Evolutionary conservation across 768 basidiomycete genomes (phyloP).

Genomic region (Boletus tomentosulus): DNA sequence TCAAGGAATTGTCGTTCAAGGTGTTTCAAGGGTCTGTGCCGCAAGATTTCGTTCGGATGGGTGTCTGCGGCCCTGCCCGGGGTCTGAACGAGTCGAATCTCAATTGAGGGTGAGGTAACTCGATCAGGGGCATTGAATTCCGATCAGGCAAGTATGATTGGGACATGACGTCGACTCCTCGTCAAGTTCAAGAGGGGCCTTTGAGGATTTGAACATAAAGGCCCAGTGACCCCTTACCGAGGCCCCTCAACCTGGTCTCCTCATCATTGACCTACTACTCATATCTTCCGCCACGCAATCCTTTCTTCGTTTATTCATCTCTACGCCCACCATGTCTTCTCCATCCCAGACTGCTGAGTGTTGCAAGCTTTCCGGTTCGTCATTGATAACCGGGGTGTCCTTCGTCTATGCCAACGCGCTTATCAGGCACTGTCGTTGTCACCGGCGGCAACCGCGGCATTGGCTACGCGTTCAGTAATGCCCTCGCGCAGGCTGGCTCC

Average conservation of each 20-base stretch:
- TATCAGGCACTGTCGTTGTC: conserved; percentile 48
- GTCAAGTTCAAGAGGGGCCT: conserved; percentile 13
- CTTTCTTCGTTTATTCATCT: not conserved
- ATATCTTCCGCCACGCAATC: not conserved
- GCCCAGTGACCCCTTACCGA: not conserved
- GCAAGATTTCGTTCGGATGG: not conserved
- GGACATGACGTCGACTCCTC: conserved; percentile 4
- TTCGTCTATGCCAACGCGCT: not conserved
- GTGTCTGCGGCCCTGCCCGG: not conserved
- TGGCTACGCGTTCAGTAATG: conserved; percentile 49
- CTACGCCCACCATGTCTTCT: conserved; percentile 3
- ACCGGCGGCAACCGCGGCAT: conserved; percentile 65
- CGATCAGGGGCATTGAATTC: conserved; percentile 7
- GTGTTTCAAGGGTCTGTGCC: not conserved
- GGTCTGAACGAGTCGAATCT: not conserved
- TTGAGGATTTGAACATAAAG: conserved; percentile 9
- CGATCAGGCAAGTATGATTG: conserved; percentile 6
- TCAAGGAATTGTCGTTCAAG: not conserved
- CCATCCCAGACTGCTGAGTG: not conserved
- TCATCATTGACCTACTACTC: not conserved
- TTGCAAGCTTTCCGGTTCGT: conserved; percentile 31
- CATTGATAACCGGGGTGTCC: not conserved
- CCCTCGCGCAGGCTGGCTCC: conserved; percentile 51
- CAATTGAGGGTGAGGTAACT: conserved; percentile 10
- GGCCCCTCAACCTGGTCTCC: not conserved